A percentile compares a stretch with the other conserved stretches of the same genome.
Conservation (phyloP, 768 basidiomycete genomes). For the Collybia nuda region DNA sequence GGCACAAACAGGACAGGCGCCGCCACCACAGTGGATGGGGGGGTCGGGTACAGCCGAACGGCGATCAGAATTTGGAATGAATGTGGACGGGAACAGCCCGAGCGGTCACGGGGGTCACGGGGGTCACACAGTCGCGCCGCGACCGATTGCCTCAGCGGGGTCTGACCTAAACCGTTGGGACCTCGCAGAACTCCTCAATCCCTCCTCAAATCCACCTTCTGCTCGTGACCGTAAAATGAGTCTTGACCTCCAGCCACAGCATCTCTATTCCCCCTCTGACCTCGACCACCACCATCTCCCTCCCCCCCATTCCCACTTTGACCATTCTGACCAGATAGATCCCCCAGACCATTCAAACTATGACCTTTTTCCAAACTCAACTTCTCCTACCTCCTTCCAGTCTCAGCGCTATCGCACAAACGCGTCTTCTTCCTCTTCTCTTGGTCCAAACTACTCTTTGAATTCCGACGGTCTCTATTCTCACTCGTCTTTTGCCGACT, state of each 20-base stretch:
- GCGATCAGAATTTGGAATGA: conserved; percentile 52
- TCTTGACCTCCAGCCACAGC: conserved; percentile 56
- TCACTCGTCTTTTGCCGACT: conserved; percentile 58
- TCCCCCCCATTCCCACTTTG: conserved; percentile 38
- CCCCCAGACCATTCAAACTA: conserved; percentile 57
- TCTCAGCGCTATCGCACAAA: conserved; percentile 69
- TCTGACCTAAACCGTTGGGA: conserved; percentile 37
- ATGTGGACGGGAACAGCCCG: conserved; percentile 25
- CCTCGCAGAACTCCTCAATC: conserved; percentile 46
- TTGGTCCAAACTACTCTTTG: conserved; percentile 54
- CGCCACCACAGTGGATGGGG: too few relatives aligned
- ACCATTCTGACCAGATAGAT: conserved; percentile 55
- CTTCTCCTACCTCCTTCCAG: conserved; percentile 38
- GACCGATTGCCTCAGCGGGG: conserved; percentile 27
- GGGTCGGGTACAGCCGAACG: conserved; percentile 51
- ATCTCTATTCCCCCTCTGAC: conserved; percentile 54
- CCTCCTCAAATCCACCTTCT: conserved; percentile 20
- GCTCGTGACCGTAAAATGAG: conserved; percentile 42
- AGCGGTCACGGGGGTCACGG: conserved; percentile 23
- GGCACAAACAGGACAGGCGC: too few relatives aligned
- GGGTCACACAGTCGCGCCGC: conserved; percentile 30
- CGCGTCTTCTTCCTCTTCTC: conserved; percentile 71
- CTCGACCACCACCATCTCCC: conserved; percentile 43
- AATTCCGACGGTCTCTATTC: conserved; percentile 58
- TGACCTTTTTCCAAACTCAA: conserved; percentile 59